Base-by-base conservation (phyloP, 106 monocot genomes). In the Dioscorea zingiberensis region DNA sequence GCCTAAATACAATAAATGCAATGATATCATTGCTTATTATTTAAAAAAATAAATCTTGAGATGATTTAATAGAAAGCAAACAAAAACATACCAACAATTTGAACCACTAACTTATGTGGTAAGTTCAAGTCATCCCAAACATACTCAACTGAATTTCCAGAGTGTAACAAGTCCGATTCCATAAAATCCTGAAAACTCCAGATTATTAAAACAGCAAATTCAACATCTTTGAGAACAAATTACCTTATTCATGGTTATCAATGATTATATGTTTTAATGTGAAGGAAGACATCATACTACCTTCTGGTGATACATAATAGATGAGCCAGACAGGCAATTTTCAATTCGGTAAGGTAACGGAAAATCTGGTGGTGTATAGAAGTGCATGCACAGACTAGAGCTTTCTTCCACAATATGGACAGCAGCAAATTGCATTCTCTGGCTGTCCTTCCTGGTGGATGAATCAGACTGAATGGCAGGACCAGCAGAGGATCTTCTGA, bases 101-200 rank as follows among this genome's bases (percentile, higher is more conserved):
- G 74, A 44, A 94, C 74, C 66, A 87, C 75, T 56, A 94, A 74
- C 75, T 82, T 89, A 72, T 86, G 89, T 54, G 94, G 89, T 60
- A 84, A 75, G 65, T 71, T 94, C 58, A 89, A 64, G 67, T 94
- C 86, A 84, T 89, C 94, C 94, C 89, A 94, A 53, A 70, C 81
- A 81, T 89, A 94, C 15, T 82, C 84, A 25, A 70, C 66, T 14
- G 78, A 89, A 59, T 76, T 60, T 61, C 89, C 89, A 72, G 94
- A 49, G 15, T 26, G 53, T 68, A 94, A 64, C 16, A 67, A 71
- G 59, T 84, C 83, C 14, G 72, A 44, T 58, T 76, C 89, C 54
- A 21, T 71, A 25, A 80, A 75, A 15, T 79, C 89, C 94, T 94
- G 71, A 22, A 62, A 71, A 51, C 62, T 62, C 55, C 27, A 57